These are phyloP conservation scores for Hypoxylon sp. DNA, from an alignment of 2,329 filamentous ascomycete genomes.

Conservation along the genomic window DNA sequence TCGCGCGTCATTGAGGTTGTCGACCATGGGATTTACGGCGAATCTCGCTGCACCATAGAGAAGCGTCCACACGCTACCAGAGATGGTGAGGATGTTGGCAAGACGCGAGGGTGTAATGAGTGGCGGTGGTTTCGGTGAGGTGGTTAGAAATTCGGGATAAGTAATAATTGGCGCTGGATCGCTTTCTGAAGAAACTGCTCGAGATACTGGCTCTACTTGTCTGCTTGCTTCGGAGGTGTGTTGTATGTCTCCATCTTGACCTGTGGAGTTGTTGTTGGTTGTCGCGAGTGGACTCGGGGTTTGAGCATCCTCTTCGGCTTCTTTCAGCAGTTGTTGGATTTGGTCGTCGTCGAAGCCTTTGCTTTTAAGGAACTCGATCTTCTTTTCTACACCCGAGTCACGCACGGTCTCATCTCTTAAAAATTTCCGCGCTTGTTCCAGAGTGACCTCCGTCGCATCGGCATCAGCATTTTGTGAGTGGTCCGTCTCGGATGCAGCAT, in stretches of 20 bases:
- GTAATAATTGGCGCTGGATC: slow-evolving; percentile 70
- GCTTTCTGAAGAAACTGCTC: slow-evolving; percentile 40
- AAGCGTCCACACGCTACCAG: slow-evolving; percentile 65
- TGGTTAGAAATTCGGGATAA: slow-evolving; percentile 74
- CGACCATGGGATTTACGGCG: slow-evolving; percentile 70
- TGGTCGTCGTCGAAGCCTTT: slow-evolving; percentile 76
- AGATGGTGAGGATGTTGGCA: slow-evolving; percentile 66
- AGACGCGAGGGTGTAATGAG: slow-evolving; percentile 69
- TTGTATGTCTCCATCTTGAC: not conserved
- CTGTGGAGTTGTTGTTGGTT: slow-evolving; percentile 4
- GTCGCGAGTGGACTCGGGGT: slow-evolving; percentile 12
- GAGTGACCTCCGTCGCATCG: slow-evolving; percentile 33
- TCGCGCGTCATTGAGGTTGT: slow-evolving; percentile 60
- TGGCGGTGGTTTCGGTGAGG: slow-evolving; percentile 63
- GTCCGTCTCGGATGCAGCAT: slow-evolving; percentile 29
- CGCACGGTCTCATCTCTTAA: slow-evolving; percentile 78
- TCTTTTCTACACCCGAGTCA: slow-evolving; percentile 73
- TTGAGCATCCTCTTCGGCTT: slow-evolving; percentile 26
- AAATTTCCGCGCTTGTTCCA: slow-evolving; percentile 78
- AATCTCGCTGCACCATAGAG: slow-evolving; percentile 77
- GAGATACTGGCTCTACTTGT: slow-evolving; percentile 4
- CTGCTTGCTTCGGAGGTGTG: not conserved
- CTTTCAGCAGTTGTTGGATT: slow-evolving; percentile 70
- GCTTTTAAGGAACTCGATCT: slow-evolving; percentile 76
- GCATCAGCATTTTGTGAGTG: slow-evolving; percentile 43